Base-by-base conservation (phyloP, 2,329 filamentous ascomycete species). In the Aspergillus pseudonomiae region DNA sequence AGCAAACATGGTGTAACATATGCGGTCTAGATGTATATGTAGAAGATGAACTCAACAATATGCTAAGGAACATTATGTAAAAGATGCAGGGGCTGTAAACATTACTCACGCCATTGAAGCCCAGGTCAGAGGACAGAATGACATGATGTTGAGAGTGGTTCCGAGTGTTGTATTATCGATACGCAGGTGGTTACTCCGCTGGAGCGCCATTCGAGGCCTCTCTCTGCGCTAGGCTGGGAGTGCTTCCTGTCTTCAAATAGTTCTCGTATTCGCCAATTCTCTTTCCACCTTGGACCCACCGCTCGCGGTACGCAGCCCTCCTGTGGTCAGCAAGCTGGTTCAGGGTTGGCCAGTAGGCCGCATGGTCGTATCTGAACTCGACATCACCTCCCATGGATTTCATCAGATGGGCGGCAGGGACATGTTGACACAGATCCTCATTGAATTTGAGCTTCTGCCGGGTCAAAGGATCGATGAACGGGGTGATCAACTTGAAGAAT, bases 401-500 rank as follows among this genome's bases (percentile, higher is more conserved):
- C 89, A 93, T 91, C 59, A 99, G 86, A 77, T 98, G 94, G 72
- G 89, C 84, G 9, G 88, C 79, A 6, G 93, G 93, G 24, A 99
- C 90, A 76, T 93, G 93, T 69, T 91, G 83, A 70, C 85, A 85
- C 82, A 97, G 89, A 75, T 96, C 91, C 78, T 97, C 93, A 83
- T 98, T 97, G 85, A 97, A 97, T 82, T 95, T 96, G 82, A 99
- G 89, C 84, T 99, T 99, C 74, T 95, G 89, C 63, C 91, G 89
- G 11, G 95, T 99, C 72, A 94, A 82, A 9, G 95, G 95, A 79
- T 99, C 95, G 80, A 99, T 97, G 80, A 99, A 97, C 45, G 94
- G 93, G 5, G 89, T 93, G 80, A 99, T 94, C 72, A 97, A 83
- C 80, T 96, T 97, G 85, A 98, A 96, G 85, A 99, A 99, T 57